phyloP scores from a whole-genome alignment of 2,329 filamentous ascomycete genomes.

The Aspergillus niger region DNA sequence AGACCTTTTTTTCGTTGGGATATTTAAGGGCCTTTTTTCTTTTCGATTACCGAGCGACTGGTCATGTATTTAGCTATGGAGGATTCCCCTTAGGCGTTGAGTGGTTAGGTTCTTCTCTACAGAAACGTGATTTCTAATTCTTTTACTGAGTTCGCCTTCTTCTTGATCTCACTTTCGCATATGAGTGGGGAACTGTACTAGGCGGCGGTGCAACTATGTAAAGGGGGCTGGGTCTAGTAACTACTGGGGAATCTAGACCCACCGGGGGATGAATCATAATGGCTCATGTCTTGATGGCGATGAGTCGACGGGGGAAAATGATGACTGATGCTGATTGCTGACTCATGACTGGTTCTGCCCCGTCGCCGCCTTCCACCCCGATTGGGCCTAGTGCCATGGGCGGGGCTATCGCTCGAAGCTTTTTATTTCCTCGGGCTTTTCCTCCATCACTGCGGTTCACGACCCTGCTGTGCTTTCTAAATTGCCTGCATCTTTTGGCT shows the following conservation, averaged over 20 bases:
- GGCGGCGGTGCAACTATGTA: background rate
- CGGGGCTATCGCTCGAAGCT: constrained; percentile 11
- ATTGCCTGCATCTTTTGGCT: background rate
- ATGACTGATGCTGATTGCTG: constrained; percentile 15
- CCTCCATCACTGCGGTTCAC: constrained; percentile 1
- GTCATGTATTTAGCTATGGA: constrained; percentile 4
- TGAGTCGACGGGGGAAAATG: constrained; percentile 15
- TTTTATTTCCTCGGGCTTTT: constrained; percentile 15
- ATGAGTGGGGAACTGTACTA: background rate
- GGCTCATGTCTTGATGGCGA: constrained; percentile 14
- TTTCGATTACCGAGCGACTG: background rate
- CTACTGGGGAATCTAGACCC: background rate
- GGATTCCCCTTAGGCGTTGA: constrained; percentile 9
- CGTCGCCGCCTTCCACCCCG: constrained; percentile 9
- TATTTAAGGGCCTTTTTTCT: background rate
- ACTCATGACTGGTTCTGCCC: constrained; percentile 14
- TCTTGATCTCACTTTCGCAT: background rate
- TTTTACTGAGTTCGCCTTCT: background rate
- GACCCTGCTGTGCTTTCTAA: background rate
- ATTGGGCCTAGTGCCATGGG: constrained; percentile 22
- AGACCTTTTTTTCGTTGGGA: constrained; percentile 4
- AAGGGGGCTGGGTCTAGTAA: no score
- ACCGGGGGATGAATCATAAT: constrained; percentile 15
- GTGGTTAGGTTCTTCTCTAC: background rate
- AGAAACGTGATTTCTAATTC: background rate